Conservation (phyloP, 2,329 filamentous ascomycete species). For the Aspergillus pseudoterreus region DNA sequence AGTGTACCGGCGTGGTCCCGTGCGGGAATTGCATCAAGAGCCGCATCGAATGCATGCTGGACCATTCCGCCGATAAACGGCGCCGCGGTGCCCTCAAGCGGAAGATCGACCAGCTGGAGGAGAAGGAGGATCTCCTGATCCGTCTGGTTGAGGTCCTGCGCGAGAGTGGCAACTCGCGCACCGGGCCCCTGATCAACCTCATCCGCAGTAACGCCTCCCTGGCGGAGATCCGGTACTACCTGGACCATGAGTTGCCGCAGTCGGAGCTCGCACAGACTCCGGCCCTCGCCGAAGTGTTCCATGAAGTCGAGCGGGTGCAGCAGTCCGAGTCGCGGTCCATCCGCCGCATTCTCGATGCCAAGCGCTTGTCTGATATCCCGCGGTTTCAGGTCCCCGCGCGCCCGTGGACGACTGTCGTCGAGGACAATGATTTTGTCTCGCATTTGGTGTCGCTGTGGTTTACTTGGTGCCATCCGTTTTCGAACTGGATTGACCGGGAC, state of each 20-base stretch:
- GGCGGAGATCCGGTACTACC: slow-evolving; percentile 22
- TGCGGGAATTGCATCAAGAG: slow-evolving; percentile 21
- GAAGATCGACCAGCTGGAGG: slow-evolving; percentile 22
- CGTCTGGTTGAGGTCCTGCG: slow-evolving; percentile 21
- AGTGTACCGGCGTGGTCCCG: slow-evolving; percentile 22
- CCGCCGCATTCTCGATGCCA: slow-evolving; percentile 15
- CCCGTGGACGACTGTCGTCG: slow-evolving; percentile 27
- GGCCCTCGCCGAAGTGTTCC: slow-evolving; percentile 16
- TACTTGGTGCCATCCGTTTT: slow-evolving; percentile 28
- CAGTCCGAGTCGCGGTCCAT: slow-evolving; percentile 13
- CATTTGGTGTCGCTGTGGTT: slow-evolving; percentile 31
- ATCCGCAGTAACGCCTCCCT: slow-evolving; percentile 26
- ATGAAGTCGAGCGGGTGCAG: slow-evolving; percentile 14
- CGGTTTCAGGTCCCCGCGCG: slow-evolving; percentile 22
- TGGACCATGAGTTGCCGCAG: slow-evolving; percentile 20
- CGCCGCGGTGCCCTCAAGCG: slow-evolving; percentile 23
- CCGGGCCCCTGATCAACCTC: slow-evolving; percentile 21
- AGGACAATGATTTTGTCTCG: slow-evolving; percentile 26
- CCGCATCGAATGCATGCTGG: slow-evolving; percentile 20
- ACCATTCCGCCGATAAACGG: slow-evolving; percentile 19
- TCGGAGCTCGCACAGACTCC: slow-evolving; percentile 18
- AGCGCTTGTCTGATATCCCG: slow-evolving; percentile 16
- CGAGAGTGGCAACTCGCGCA: slow-evolving; percentile 16
- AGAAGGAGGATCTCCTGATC: slow-evolving; percentile 23
- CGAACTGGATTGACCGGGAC: slow-evolving; percentile 30